phyloP scores from a whole-genome alignment of 805 yeast species.

The Teunomyces funiuensis region DNA sequence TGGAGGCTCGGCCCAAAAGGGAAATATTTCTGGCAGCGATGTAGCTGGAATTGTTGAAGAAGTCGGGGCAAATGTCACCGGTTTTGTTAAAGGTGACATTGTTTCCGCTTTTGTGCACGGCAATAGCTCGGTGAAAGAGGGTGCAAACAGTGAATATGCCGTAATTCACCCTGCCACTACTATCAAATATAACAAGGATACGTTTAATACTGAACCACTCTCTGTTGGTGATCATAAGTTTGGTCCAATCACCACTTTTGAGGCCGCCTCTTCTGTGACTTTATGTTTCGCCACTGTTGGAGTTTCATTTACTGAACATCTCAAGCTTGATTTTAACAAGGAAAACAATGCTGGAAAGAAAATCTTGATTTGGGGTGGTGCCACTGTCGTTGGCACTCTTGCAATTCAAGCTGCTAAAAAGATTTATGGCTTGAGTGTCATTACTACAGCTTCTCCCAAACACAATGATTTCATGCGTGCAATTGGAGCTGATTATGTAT shows the following conservation, averaged over 20 bases:
- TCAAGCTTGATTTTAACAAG: slow-evolving; percentile 24
- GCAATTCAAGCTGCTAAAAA: slow-evolving; percentile 34
- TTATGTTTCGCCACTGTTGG: slow-evolving; percentile 54
- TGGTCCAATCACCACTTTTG: slow-evolving; percentile 49
- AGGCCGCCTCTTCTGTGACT: slow-evolving; percentile 64
- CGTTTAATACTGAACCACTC: slow-evolving; percentile 13
- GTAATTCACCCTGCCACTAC: slow-evolving; percentile 35
- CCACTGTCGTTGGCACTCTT: slow-evolving; percentile 32
- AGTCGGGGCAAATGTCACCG: slow-evolving; percentile 45
- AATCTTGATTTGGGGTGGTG: slow-evolving; percentile 39
- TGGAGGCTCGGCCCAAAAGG: slow-evolving; percentile 40
- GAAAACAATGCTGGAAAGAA: slow-evolving; percentile 13
- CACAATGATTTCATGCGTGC: slow-evolving; percentile 23
- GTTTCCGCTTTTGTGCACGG: slow-evolving; percentile 59
- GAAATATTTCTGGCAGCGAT: slow-evolving; percentile 59
- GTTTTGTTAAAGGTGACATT: slow-evolving; percentile 41
- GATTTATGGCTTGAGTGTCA: slow-evolving; percentile 29
- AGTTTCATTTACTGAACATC: slow-evolving; percentile 31
- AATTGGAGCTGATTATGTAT: slow-evolving; percentile 29
- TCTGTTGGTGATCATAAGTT: slow-evolving; percentile 26
- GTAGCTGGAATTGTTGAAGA: slow-evolving; percentile 56
- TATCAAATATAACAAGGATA: slow-evolving; percentile 26
- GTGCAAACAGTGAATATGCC: slow-evolving; percentile 61
- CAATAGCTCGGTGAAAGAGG: slow-evolving; percentile 45
- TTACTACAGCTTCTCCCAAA: slow-evolving; percentile 28